Conservation (phyloP, 2,329 filamentous ascomycete species). For the Aspergillus sp. region DNA sequence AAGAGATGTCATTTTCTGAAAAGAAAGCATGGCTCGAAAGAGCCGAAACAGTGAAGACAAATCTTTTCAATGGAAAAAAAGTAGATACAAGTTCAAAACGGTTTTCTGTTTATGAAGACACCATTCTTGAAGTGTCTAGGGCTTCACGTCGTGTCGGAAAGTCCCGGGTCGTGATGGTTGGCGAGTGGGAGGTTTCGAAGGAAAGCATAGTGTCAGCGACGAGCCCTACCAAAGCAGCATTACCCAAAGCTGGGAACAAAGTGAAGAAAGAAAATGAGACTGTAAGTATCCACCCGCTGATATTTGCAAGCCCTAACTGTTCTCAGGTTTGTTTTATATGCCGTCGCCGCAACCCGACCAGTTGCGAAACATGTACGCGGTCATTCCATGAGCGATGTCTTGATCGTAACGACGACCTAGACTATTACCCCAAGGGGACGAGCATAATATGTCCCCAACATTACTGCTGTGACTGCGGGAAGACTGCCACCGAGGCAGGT, state of each 20-base stretch:
- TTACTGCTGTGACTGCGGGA: constrained; percentile 53
- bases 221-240: background rate
- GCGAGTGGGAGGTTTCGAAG: constrained; percentile 58
- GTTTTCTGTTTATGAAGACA: constrained; percentile 35
- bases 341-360: background rate
- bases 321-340: constrained; percentile 20
- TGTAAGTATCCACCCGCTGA: constrained; percentile 14
- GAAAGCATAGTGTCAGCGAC: constrained; percentile 45
- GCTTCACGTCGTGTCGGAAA: constrained; percentile 55
- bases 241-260: background rate
- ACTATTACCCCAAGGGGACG: constrained; percentile 22
- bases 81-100: constrained; percentile 30
- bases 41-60: constrained; percentile 58
- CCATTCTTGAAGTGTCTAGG: constrained; percentile 31
- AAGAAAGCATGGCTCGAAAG: constrained; percentile 58
- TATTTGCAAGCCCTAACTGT: constrained; percentile 1
- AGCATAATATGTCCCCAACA: constrained; percentile 52
- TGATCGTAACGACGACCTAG: constrained; percentile 9
- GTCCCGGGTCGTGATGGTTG: constrained; percentile 57
- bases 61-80: constrained; percentile 58
- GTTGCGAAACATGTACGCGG: constrained; percentile 50
- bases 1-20: constrained; percentile 26
- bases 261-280: constrained; percentile 46
- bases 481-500: constrained; percentile 48
- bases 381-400: constrained; percentile 56